Evolutionary conservation across 2,329 filamentous ascomycete species (phyloP).

Genomic region (Colletotrichum lini): DNA sequence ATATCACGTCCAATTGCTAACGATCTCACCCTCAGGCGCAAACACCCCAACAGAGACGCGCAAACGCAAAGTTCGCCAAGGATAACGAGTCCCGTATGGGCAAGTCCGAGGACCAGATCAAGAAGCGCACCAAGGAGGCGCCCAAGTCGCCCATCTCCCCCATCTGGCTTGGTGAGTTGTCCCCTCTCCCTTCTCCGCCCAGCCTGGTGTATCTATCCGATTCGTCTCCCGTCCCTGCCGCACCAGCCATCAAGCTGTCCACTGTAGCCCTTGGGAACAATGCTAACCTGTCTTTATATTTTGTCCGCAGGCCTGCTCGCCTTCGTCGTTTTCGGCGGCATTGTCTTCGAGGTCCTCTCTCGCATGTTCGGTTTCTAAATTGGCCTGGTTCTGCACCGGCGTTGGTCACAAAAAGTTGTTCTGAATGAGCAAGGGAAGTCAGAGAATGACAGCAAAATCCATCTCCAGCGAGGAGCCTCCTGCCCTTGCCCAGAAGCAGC

Average conservation of each 20-base stretch:
- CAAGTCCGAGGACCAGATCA: constrained; percentile 76
- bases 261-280: background rate
- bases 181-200: background rate
- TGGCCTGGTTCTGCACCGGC: background rate
- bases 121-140: constrained; percentile 71
- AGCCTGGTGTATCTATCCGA: background rate
- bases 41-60: constrained; percentile 86
- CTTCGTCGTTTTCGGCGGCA: constrained; percentile 73
- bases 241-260: background rate
- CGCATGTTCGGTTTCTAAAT: constrained; percentile 60
- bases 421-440: background rate
- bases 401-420: constrained; percentile 2
- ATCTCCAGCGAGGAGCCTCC: background rate
- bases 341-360: constrained; percentile 70
- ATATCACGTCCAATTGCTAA: background rate
- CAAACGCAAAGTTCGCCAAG: constrained; percentile 84
- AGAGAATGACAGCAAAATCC: background rate
- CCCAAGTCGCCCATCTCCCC: constrained; percentile 74
- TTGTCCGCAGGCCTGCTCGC: constrained; percentile 64
- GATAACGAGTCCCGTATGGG: constrained; percentile 81
- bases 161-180: constrained; percentile 73
- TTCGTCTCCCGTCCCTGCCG: background rate
- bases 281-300: constrained; percentile 17
- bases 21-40: constrained; percentile 71
- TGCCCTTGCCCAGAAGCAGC: background rate